Evolutionary conservation across 768 basidiomycete species (phyloP), one percentile per base, ranked within the genome.

Genomic region (Suillus brevipes): DNA sequence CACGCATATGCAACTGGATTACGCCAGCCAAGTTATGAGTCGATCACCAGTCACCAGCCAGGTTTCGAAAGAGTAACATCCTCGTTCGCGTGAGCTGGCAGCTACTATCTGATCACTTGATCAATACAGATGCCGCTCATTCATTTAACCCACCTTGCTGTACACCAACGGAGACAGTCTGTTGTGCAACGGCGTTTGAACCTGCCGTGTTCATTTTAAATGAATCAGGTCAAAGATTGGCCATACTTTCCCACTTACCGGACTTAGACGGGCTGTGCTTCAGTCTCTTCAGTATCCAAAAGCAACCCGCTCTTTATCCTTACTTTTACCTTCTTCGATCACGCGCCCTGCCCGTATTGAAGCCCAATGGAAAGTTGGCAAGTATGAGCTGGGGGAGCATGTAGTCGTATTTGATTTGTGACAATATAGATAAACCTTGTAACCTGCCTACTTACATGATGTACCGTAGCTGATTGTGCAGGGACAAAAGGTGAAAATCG

Each of bases 91-190:
- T 42, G 25, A 10, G 2, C 38, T 2, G 16, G 37, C 14, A 38
- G 37, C 5, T 25, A 38, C 10, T 23, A 9, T 58, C 37, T 25
- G 16, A 18, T 18, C 9, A 6, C 1, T 40, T 16, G 9, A 23
- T 23, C 14, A 18, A 16, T 18, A 25, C 8, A 57, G 7, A 16
- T 6, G 14, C 38, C 38, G 5, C 37, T 28, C 6, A 40, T 59
- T 59, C 57, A 40, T 40, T 37, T 20, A 56, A 59, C 38, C 57
- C 57, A 59, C 57, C 57, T 40, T 59, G 57, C 57, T 38, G 57
- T 25, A 25, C 57, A 37, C 13, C 16, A 2, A 16, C 56, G 37
- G 37, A 14, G 37, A 16, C 14, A 52, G 16, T 16, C 25, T 23
- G 37, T 38, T 23, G 36, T 36, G 13, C 2, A 56, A n/a, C 6